Evolutionary conservation across 108 stramenopile species (phyloP).

Genomic region (Poteriospumella lacustris): DNA sequence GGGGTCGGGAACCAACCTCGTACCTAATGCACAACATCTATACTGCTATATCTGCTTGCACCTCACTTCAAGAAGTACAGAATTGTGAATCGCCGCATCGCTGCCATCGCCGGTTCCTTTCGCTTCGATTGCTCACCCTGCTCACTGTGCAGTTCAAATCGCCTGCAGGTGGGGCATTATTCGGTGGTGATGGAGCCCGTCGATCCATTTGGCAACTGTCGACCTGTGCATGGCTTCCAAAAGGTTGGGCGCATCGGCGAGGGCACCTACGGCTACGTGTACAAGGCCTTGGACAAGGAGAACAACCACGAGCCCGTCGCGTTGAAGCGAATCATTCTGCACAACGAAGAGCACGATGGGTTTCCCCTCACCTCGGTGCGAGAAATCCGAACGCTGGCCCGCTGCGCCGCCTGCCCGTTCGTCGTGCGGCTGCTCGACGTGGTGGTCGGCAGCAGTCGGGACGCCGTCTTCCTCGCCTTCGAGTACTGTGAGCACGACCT

Average conservation of each 20-base stretch:
- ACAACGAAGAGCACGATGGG: constrained; percentile 54
- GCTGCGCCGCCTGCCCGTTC: constrained; percentile 38
- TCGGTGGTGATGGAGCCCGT: too few species aligned
- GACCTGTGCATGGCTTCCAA: not conserved
- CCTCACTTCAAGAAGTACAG: too few species aligned
- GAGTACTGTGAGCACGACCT: constrained; percentile 58
- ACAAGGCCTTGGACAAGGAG: constrained; percentile 42
- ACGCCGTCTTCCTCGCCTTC: constrained; percentile 49
- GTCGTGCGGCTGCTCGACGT: constrained; percentile 47
- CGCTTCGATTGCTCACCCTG: too few species aligned
- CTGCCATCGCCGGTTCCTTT: too few species aligned
- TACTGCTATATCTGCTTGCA: too few species aligned
- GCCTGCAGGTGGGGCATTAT: too few species aligned
- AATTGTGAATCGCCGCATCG: too few species aligned
- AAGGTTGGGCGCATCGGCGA: constrained; percentile 37
- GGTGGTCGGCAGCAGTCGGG: constrained; percentile 39
- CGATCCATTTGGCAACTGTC: not conserved
- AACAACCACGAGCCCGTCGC: constrained; percentile 41
- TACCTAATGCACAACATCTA: too few species aligned
- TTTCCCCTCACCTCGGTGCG: constrained; percentile 51
- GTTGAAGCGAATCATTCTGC: constrained; percentile 46
- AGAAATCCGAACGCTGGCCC: constrained; percentile 42
- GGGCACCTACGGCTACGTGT: constrained; percentile 52
- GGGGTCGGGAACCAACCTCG: too few species aligned
- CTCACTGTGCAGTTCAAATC: too few species aligned